These are phyloP conservation scores for Globisporangium camurandrum DNA, from an alignment of 352 stramenopile genomes.

Conservation along the genomic window DNA sequence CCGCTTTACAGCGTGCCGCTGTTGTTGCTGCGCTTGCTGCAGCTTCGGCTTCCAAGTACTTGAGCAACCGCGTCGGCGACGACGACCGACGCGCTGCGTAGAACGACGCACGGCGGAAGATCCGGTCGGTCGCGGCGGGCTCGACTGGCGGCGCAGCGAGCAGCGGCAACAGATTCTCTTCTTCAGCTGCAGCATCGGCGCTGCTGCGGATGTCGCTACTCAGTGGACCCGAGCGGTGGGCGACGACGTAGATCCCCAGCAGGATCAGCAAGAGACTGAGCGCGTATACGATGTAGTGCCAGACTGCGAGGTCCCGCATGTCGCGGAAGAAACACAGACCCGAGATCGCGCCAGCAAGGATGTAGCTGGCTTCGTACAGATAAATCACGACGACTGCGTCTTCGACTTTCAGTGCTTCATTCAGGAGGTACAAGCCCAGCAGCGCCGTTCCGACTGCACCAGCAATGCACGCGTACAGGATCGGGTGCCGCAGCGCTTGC, in stretches of 20 bases:
- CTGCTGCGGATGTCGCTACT: too few species aligned
- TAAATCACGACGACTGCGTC: slow-evolving; percentile 81
- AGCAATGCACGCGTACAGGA: slow-evolving; percentile 65
- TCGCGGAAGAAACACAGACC: slow-evolving; percentile 77
- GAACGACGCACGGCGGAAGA: slow-evolving; percentile 50
- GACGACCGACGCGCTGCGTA: slow-evolving; percentile 30
- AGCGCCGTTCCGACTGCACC: slow-evolving; percentile 59
- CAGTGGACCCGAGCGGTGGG: slow-evolving; percentile 33
- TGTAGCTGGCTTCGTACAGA: slow-evolving; percentile 77
- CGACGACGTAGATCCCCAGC: slow-evolving; percentile 65
- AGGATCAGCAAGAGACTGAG: slow-evolving; percentile 65
- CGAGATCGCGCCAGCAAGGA: slow-evolving; percentile 63
- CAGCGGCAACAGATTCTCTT: slow-evolving; percentile 51
- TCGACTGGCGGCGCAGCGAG: slow-evolving; percentile 36
- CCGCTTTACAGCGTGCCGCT: too few species aligned
- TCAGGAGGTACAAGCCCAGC: slow-evolving; percentile 62
- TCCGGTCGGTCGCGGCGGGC: slow-evolving; percentile 31
- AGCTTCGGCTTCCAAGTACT: slow-evolving; percentile 10
- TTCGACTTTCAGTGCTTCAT: slow-evolving; percentile 72
- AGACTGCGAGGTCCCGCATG: slow-evolving; percentile 52
- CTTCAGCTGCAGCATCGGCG: too few species aligned
- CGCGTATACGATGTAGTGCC: slow-evolving; percentile 72
- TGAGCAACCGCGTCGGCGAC: slow-evolving; percentile 20
- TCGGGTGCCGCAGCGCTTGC: slow-evolving; percentile 38
- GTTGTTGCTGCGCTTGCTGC: too few species aligned